A percentile compares a stretch with the other conserved stretches of the same genome.
Conservation (phyloP, 345 rosid genomes). For the Salix viminalis region DNA sequence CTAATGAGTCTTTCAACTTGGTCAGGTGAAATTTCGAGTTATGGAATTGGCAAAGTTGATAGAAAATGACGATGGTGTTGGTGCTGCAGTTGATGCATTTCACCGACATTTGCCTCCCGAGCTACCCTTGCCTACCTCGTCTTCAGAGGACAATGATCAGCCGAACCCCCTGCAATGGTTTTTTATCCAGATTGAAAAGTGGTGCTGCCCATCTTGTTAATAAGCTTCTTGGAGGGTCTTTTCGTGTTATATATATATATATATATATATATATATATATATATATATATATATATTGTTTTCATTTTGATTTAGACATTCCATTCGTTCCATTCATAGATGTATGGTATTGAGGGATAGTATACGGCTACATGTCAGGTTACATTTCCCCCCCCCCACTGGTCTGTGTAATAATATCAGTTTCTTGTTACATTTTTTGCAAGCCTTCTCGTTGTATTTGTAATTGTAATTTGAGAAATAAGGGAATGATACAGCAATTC, state of each 20-base stretch:
- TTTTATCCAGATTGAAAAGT: constrained; percentile 56
- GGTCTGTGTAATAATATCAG: too few relatives aligned
- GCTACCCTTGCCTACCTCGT: constrained; percentile 47
- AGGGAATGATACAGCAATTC: background rate
- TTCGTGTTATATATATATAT: background rate
- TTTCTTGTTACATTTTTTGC: background rate
- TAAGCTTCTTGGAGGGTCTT: constrained; percentile 17
- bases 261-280: background rate
- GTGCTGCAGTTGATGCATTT: constrained; percentile 82
- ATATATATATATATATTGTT: background rate
- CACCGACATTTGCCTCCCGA: constrained; percentile 77
- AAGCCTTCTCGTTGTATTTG: background rate
- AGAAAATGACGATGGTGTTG: constrained; percentile 94
- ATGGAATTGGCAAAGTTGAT: constrained; percentile 66
- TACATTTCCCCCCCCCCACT: too few relatives aligned
- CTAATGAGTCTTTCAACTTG: background rate
- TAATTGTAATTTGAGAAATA: background rate
- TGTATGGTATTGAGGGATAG: background rate
- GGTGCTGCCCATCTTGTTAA: constrained; percentile 57
- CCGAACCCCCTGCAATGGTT: constrained; percentile 60
- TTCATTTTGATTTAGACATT: background rate
- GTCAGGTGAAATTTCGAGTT: constrained; percentile 69
- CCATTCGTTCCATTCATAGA: constrained; percentile 36
- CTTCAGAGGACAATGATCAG: constrained; percentile 40
- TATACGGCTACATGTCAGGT: too few relatives aligned